Base-by-base conservation (phyloP, 176 grass and related monocot genomes). In the Paspalum vaginatum region DNA sequence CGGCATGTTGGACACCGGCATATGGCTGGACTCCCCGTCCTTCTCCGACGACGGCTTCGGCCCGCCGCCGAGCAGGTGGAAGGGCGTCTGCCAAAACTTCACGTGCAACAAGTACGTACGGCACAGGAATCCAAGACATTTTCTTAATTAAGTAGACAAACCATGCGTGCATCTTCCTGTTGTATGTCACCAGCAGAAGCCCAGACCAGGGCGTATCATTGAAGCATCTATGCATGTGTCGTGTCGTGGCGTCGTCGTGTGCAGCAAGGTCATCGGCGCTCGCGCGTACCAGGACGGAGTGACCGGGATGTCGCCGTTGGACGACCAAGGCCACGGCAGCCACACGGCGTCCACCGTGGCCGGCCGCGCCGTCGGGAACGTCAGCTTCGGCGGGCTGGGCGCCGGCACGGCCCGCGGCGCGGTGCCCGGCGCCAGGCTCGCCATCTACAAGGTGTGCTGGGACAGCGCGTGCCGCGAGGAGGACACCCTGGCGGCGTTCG, bases 21-120 rank as follows among this genome's bases (percentile, higher is more conserved):
- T 91, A 56, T 91, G 89, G 89, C 81, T 82, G 0, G 65, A 85
- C 32, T 69, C 89, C 14, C 47, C 63, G 1, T 88, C 85, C 54
- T 91, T 88, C 61, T 76, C 58, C 26, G 82, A 88, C 20, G 53
- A 81, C 5, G 78, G 82, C 7, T 61, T 88, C 6, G 66, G 77
- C 53, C 72, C 85, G 0, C 85, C 78, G 10, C 89, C 85, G 6
- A 66, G 43, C 37, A 75, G 61, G 42, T 91, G 82, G 85, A 85
- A 78, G 50, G 82, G 89, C 0, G 18, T 20, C 4, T 67, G 64
- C 4, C 64, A 67, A 67, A 67, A 67, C 18, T 67, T 67, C 64
- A 67, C 64, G 0, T 67, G 64, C 40, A 67, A 67, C 40, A 67
- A 67, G 64, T 67, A 65, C 39, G 63, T 7, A 37, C 14, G 4